phyloP scores from a whole-genome alignment of 2,329 filamentous ascomycete species.

The Aspergillus neoniger region DNA sequence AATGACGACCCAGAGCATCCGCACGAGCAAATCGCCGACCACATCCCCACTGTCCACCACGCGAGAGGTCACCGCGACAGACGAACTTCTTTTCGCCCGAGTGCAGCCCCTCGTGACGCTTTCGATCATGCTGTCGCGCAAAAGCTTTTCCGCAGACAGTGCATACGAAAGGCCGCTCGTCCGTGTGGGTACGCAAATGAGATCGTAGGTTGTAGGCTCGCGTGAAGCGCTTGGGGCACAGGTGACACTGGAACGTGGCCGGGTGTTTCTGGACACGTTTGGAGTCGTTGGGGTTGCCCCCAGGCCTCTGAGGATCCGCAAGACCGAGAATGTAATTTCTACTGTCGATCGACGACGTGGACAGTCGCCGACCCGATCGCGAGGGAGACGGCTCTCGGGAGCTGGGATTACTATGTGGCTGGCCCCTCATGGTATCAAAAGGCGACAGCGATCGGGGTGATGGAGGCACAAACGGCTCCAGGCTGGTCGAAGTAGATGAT shows the following conservation, averaged over 20 bases:
- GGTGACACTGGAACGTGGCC: conserved; percentile 89
- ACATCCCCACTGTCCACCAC: conserved; percentile 85
- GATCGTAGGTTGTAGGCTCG: conserved; percentile 95
- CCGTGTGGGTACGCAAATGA: conserved; percentile 92
- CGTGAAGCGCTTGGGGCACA: conserved; percentile 95
- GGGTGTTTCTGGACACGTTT: conserved; percentile 97
- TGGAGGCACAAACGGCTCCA: conserved; percentile 33
- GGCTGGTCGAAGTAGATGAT: conserved; percentile 35
- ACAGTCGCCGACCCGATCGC: conserved; percentile 45
- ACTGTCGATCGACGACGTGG: conserved; percentile 54
- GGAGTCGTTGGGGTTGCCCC: conserved; percentile 58
- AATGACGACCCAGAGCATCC: conserved; percentile 90
- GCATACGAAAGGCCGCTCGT: conserved; percentile 95
- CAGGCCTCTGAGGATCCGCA: conserved; percentile 82
- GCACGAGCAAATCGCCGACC: conserved; percentile 90
- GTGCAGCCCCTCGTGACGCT: conserved; percentile 93
- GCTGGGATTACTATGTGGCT: conserved; percentile 42
- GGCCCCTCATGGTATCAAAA: conserved; percentile 34
- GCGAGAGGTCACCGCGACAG: conserved; percentile 86
- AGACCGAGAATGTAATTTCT: conserved; percentile 84
- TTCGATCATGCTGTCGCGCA: conserved; percentile 93
- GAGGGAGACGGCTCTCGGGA: conserved; percentile 50
- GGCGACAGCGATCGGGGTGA: conserved; percentile 50
- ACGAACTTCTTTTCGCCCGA: conserved; percentile 99
- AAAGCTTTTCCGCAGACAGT: conserved; percentile 97